These are phyloP conservation scores for Neurospora sp. DNA, from an alignment of 495 filamentous ascomycete species.

Conservation along the genomic window DNA sequence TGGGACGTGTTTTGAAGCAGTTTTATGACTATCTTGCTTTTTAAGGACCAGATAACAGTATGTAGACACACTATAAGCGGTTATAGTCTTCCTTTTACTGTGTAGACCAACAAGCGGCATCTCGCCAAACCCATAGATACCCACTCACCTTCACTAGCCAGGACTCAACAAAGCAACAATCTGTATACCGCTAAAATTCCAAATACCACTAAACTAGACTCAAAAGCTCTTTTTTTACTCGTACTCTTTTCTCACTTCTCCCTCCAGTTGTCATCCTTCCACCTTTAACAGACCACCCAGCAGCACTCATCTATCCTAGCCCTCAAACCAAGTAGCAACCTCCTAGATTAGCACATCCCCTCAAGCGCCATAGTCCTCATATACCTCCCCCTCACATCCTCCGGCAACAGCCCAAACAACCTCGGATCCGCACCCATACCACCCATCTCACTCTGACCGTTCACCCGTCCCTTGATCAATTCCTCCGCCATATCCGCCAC, in stretches of 20 bases:
- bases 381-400: constrained; percentile 20
- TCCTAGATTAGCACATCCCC: background rate
- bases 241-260: background rate
- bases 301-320: background rate
- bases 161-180: background rate
- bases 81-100: background rate
- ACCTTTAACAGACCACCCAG: background rate
- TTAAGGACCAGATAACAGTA: background rate
- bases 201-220: background rate
- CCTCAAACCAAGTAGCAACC: background rate
- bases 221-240: background rate
- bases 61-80: background rate
- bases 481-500: constrained; percentile 70
- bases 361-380: constrained; percentile 18
- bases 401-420: constrained; percentile 18
- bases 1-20: background rate
- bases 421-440: constrained; percentile 12
- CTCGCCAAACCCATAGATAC: background rate
- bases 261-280: background rate
- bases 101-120: background rate
- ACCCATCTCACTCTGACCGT: background rate
- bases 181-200: background rate
- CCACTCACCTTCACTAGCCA: background rate
- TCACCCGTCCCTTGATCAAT: constrained; percentile 11
- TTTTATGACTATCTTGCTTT: background rate